phyloP scores from a whole-genome alignment of 116 monocot species.

The Trichopus zeylanicus region DNA sequence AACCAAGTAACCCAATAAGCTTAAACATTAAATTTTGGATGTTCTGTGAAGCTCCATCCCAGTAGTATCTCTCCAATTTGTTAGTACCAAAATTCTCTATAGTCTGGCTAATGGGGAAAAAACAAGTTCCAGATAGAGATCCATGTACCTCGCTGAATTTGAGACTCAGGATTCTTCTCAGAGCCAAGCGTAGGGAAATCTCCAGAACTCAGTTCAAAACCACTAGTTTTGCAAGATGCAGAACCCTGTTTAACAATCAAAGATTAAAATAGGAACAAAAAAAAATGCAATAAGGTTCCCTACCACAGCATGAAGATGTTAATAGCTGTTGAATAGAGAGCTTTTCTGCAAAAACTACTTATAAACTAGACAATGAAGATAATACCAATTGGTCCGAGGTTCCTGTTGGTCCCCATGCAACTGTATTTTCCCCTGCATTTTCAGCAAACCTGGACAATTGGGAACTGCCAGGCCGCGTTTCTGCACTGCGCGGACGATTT shows the following conservation, averaged over 20 bases:
- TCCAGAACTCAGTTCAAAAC: conserved; percentile 76
- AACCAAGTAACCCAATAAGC: background rate
- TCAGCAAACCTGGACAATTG: conserved; percentile 77
- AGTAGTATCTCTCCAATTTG: no score
- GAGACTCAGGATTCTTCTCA: conserved; percentile 51
- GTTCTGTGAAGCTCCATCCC: no score
- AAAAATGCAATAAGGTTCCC: no score
- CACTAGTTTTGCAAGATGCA: conserved; percentile 26
- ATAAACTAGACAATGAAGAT: background rate
- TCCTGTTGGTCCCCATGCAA: conserved; percentile 27
- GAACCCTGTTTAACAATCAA: conserved; percentile 15
- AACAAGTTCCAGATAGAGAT: no score
- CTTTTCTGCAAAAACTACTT: no score
- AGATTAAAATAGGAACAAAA: conserved; percentile 6
- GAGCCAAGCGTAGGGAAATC: conserved; percentile 94
- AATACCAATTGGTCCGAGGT: conserved; percentile 41
- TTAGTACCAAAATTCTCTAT: no score
- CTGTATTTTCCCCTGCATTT: conserved; percentile 30
- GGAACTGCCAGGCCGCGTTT: conserved; percentile 74
- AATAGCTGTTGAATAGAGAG: no score
- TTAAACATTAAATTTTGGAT: no score
- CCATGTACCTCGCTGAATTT: conserved; percentile 36
- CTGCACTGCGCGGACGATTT: conserved; percentile 86
- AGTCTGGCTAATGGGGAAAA: background rate
- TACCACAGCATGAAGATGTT: no score